A percentile compares a stretch with the other conserved stretches of the same genome.
Conservation (phyloP, 345 rosid genomes). For the Bruguiera sexangula region DNA sequence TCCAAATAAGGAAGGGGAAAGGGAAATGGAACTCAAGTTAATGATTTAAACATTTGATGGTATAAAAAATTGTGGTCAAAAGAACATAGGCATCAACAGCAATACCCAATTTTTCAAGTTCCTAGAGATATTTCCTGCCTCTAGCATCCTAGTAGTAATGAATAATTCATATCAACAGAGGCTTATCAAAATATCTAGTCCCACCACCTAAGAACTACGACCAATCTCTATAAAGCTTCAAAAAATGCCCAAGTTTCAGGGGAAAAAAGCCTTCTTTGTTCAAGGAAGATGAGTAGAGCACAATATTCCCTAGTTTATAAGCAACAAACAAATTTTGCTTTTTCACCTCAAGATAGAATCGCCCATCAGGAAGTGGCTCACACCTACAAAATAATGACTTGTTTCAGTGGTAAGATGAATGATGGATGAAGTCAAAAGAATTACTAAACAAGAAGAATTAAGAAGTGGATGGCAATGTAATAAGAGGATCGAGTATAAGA, state of each 20-base stretch:
- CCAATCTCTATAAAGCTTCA: too few relatives aligned
- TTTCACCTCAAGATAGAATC: conserved; percentile 75
- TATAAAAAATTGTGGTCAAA: too few relatives aligned
- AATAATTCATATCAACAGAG: background rate
- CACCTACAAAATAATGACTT: conserved; percentile 45
- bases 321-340: too few relatives aligned
- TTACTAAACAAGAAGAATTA: conserved; percentile 2
- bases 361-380: conserved; percentile 91
- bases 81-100: background rate
- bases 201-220: too few relatives aligned
- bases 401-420: background rate
- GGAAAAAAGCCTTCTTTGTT: too few relatives aligned
- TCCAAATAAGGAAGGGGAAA: too few relatives aligned
- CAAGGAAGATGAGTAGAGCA: too few relatives aligned
- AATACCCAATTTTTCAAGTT: background rate
- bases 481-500: background rate
- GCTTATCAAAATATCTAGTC: too few relatives aligned
- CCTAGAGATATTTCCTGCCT: background rate
- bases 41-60: too few relatives aligned
- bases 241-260: too few relatives aligned
- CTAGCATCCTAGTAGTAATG: background rate
- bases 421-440: background rate
- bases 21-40: too few relatives aligned
- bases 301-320: too few relatives aligned
- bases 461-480: background rate